Percentiles rank a stretch among this genome's conserved stretches.
phyloP scores from a whole-genome alignment of 192 early-diverging fungal species.

The Coemansia sp. region DNA sequence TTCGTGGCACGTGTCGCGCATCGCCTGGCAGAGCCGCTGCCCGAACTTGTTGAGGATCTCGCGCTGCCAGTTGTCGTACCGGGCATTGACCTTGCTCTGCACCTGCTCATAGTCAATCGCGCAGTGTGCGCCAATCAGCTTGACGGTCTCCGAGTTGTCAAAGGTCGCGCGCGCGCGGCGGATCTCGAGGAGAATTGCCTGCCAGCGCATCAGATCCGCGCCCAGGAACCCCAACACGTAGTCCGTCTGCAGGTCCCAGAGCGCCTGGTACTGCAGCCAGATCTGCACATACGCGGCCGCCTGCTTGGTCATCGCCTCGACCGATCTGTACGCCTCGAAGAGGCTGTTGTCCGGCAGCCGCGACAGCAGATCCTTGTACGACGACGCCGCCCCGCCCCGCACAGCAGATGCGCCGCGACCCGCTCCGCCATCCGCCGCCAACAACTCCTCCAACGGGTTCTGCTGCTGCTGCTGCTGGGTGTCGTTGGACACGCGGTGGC shows the following conservation, averaged over 20 bases:
- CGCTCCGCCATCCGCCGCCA: background rate
- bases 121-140: constrained; percentile 80
- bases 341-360: constrained; percentile 69
- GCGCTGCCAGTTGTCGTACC: constrained; percentile 97
- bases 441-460: background rate
- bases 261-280: constrained; percentile 97
- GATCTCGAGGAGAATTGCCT: constrained; percentile 91
- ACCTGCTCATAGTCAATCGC: constrained; percentile 96
- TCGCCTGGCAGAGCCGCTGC: constrained; percentile 70
- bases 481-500: constrained; percentile 25
- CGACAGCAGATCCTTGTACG: constrained; percentile 61
- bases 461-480: background rate
- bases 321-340: constrained; percentile 75
- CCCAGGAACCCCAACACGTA: constrained; percentile 80
- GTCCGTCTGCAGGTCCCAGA: constrained; percentile 95
- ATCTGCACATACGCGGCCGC: constrained; percentile 84
- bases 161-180: constrained; percentile 92
- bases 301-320: constrained; percentile 76
- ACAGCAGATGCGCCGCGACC: background rate
- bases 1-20: constrained; percentile 74
- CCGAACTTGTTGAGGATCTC: constrained; percentile 95
- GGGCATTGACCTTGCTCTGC: constrained; percentile 96
- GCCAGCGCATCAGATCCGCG: constrained; percentile 88
- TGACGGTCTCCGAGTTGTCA: constrained; percentile 90
- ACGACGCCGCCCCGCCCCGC: background rate